Base-by-base conservation (phyloP, 148 eudicot genomes). In the Hydrangea macrophylla region DNA sequence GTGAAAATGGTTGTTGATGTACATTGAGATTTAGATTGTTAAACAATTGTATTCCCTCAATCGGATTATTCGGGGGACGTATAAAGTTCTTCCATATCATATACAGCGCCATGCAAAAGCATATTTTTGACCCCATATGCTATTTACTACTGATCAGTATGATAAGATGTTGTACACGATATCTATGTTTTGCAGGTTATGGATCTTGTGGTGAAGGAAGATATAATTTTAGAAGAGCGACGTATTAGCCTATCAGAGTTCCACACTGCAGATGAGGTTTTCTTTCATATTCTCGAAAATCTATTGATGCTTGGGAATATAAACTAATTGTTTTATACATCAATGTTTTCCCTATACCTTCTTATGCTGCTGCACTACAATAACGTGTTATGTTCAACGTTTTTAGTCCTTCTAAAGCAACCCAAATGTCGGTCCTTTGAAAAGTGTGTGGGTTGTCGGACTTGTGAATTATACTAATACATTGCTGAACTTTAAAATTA, bases 211-310 rank as follows among this genome's bases (percentile, higher is more conserved):
- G 82, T 78, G 39, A 82, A 84, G 75, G 97, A 89, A 69, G 83
- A 86, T 20, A 75, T 91, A 40, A 65, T 76, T 72, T 83, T 94
- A 62, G 91, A 85, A 64, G 96, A 87, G 83, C 81, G 97, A 30
- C 87, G 90, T 32, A 71, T 94, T 68, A 94, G 97, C 78, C 82
- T 94, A 25, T 88, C 99, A 44, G 99, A 94, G 75, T 89, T 94
- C 62, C 99, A 94, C 72, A 84, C 87, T 32, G 99, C 99, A 56
- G 96, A 94, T 76, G 99, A 94, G 99, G 99, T 93, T 23, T 60
- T 18, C 25, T 25, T 73, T 60, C 51, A 44, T 30, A 11, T 37
- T 17, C 65, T 32, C 30, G 8, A 7, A 5, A 22, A 55, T 15
- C 15, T 28, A 13, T 26, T 44, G 22, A 18, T 18, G 17, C 8